Evolutionary conservation across 2,329 filamentous ascomycete species (phyloP).

Genomic region (Pestalotiopsis fici): DNA sequence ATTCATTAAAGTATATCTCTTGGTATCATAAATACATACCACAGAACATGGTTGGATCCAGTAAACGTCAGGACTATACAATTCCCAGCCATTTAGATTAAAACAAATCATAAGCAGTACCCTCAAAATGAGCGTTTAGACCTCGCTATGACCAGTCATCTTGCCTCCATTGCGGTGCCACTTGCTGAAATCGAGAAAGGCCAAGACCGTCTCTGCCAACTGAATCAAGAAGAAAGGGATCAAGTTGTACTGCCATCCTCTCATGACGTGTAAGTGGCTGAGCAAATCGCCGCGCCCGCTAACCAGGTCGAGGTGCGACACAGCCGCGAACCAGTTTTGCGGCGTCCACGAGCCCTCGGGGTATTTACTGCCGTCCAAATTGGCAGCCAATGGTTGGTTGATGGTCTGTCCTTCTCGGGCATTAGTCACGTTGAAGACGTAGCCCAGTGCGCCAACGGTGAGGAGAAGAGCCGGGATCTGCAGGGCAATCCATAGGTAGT

Average conservation of each 20-base stretch:
- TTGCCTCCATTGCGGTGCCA: conserved; percentile 3
- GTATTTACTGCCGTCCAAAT: conserved; percentile 26
- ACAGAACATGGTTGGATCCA: no score
- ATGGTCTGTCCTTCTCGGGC: conserved; percentile 31
- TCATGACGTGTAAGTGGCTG: conserved; percentile 29
- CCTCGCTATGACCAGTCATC: neutral
- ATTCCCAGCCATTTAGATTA: neutral
- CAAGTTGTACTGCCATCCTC: conserved; percentile 38
- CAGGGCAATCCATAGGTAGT: conserved; percentile 35
- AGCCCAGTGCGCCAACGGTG: conserved; percentile 35
- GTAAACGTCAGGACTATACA: neutral
- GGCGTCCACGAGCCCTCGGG: conserved; percentile 35
- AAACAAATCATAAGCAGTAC: neutral
- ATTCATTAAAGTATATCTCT: no score
- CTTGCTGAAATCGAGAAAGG: conserved; percentile 10
- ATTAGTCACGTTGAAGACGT: conserved; percentile 34
- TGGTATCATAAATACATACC: no score
- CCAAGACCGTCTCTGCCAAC: conserved; percentile 20
- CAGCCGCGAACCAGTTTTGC: conserved; percentile 38
- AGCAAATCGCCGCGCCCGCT: conserved; percentile 22
- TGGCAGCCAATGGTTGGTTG: conserved; percentile 23
- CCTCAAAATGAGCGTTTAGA: neutral
- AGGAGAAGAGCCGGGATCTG: conserved; percentile 35
- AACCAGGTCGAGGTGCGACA: conserved; percentile 30
- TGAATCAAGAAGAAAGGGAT: conserved; percentile 30